phyloP scores from a whole-genome alignment of 1,284 basidiomycete genomes.

The Meripilus lineatus region DNA sequence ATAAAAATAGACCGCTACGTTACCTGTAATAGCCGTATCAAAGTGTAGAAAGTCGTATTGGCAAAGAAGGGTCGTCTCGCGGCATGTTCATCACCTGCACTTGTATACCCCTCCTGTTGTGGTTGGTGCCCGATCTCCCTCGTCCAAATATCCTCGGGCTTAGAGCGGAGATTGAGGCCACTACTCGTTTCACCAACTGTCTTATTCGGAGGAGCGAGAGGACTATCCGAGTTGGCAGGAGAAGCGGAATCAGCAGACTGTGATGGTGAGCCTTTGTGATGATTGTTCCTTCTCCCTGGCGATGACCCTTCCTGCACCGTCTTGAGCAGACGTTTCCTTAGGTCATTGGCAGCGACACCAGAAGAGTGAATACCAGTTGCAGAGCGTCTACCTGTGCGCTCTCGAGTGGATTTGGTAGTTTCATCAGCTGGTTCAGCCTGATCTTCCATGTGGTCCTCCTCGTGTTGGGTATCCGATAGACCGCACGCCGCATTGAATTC shows the following conservation, averaged over 20 bases:
- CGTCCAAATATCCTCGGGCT: slow-evolving; percentile 55
- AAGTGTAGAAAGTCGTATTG: slow-evolving; percentile 90
- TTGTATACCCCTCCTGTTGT: slow-evolving; percentile 15
- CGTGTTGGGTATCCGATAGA: slow-evolving; percentile 42
- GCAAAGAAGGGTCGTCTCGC: slow-evolving; percentile 72
- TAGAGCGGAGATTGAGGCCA: slow-evolving; percentile 20
- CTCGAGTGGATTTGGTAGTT: no score
- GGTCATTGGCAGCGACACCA: slow-evolving; percentile 60
- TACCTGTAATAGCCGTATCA: slow-evolving; percentile 88
- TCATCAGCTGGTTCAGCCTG: slow-evolving; percentile 40
- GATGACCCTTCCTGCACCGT: slow-evolving; percentile 54
- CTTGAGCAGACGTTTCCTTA: slow-evolving; percentile 75
- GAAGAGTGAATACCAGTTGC: slow-evolving; percentile 38
- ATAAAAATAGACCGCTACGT: slow-evolving; percentile 14
- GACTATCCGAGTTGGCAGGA: slow-evolving; percentile 17
- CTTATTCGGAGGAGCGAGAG: slow-evolving; percentile 6
- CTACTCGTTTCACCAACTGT: neutral
- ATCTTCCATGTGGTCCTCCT: slow-evolving; percentile 24
- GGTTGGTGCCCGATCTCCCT: slow-evolving; percentile 31
- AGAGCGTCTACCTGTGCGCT: slow-evolving; percentile 37
- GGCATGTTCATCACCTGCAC: slow-evolving; percentile 29
- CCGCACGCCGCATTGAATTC: slow-evolving; percentile 78
- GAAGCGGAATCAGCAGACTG: slow-evolving; percentile 22
- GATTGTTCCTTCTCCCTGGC: slow-evolving; percentile 16
- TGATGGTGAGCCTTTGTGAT: slow-evolving; percentile 17